These are phyloP conservation scores for Phytopythium cucurbitacearum DNA, from an alignment of 352 stramenopile genomes.

Conservation along the genomic window DNA sequence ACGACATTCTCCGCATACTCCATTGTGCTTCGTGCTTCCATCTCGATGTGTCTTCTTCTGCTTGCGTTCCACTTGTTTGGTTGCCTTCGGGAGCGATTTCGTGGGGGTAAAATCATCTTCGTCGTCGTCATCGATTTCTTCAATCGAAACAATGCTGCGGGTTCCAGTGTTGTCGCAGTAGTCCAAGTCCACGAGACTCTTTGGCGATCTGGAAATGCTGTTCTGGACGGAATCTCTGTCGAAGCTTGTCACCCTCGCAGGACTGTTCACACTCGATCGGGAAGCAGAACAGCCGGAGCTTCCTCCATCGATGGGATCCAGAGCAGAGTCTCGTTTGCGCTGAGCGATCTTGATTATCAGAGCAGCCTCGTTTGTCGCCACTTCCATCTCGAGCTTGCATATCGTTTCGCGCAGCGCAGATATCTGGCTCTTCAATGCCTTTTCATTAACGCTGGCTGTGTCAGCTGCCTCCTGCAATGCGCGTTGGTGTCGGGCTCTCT, in stretches of 20 bases:
- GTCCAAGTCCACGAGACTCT: too few species aligned
- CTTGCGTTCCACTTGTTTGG: background rate
- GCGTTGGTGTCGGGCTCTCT: constrained; percentile 12
- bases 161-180: too few species aligned
- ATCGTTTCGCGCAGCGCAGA: background rate
- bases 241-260: too few species aligned
- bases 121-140: constrained; percentile 12
- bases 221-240: too few species aligned
- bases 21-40: background rate
- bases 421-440: background rate
- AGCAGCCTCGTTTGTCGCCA: too few species aligned
- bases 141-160: background rate
- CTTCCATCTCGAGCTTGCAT: background rate
- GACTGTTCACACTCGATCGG: too few species aligned
- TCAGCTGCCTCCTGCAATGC: constrained; percentile 4
- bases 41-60: background rate
- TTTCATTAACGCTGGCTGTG: constrained; percentile 2
- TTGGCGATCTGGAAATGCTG: too few species aligned
- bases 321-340: too few species aligned
- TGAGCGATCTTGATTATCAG: too few species aligned
- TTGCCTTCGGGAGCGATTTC: background rate
- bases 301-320: too few species aligned
- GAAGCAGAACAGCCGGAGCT: too few species aligned
- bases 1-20: constrained; percentile 12
- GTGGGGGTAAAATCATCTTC: too few species aligned